A percentile compares a stretch with the other conserved stretches of the same genome.
Evolutionary conservation across 2,329 filamentous ascomycete species (phyloP).

Genomic region (Lomentospora prolificans): DNA sequence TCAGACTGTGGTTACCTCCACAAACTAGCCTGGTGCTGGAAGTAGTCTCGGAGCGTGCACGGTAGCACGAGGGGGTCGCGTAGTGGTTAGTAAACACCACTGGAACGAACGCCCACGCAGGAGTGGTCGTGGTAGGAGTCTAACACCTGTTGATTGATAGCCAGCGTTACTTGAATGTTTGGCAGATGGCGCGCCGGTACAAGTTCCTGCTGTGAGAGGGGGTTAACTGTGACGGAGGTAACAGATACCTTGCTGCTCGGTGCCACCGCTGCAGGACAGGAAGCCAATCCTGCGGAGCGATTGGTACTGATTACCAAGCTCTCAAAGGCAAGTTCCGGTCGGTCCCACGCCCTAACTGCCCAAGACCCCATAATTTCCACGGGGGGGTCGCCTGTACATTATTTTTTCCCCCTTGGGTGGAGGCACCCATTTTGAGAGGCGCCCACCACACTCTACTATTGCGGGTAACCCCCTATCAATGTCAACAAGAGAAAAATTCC

Average conservation of each 20-base stretch:
- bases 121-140: no score
- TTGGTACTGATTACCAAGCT: neutral
- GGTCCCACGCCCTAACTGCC: constrained; percentile 3
- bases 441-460: neutral
- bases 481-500: constrained; percentile 9
- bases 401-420: constrained; percentile 1
- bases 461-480: constrained; percentile 7
- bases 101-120: no score
- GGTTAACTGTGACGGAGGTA: neutral
- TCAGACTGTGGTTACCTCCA: no score
- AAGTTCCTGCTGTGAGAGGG: no score
- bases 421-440: neutral
- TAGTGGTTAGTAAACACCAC: no score
- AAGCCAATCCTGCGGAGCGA: neutral
- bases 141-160: neutral
- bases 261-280: neutral
- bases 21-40: no score
- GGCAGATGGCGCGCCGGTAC: no score
- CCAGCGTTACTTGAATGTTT: neutral
- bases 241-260: neutral
- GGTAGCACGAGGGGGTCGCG: no score
- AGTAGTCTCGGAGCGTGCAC: no score
- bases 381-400: neutral
- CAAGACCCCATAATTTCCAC: constrained; percentile 2
- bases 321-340: neutral